Base-by-base conservation (phyloP, 176 grass and related monocot genomes). In the Raddia distichophylla region DNA sequence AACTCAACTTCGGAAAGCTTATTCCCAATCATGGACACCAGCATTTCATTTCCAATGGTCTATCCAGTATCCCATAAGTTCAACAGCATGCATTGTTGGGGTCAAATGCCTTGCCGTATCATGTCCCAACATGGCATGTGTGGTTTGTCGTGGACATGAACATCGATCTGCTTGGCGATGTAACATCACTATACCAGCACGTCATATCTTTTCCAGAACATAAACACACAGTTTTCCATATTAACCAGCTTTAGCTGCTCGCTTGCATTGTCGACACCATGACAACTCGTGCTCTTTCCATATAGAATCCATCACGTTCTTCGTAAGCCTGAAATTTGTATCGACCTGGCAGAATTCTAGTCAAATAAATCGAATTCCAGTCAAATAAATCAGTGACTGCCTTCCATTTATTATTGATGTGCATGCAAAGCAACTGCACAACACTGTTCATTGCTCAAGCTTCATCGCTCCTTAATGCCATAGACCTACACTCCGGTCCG, bases 261-360 rank as follows among this genome's bases (percentile, higher is more conserved):
- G 11, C 50, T 55, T 55, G n/a, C 10, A 32, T 27, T 57, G 64
- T 80, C 77, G 1, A n/a, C 64, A 68, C 34, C 64, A 44, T 44
- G 7, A 44, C 77, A 43, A 52, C n/a, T 67, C 4, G 5, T 18
- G 49, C 52, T 5, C 71, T 48, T 54, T 57, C 68, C 65, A 46
- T 10, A 78, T 16, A 73, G 58, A 54, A 82, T 46, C 16, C 10
- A 3, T 6, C 72, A 87, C 8, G 55, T 82, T 70, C 44, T 76
- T 14, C 53, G 13, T 43, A 61, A 52, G 64, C 73, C 60, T 77
- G 8, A 61, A 83, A 51, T 17, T 7, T n/a, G 44, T 66, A 61
- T 69, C 77, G 35, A 59, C 52, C 50, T 80, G 27, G 52, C 3
- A 5, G 3, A 11, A 60, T 80, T 66, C 17, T 59, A 17, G 51